Evolutionary conservation across 1,284 basidiomycete species (phyloP), one percentile per base, ranked within the genome.

Genomic region (Peniophora sp.): DNA sequence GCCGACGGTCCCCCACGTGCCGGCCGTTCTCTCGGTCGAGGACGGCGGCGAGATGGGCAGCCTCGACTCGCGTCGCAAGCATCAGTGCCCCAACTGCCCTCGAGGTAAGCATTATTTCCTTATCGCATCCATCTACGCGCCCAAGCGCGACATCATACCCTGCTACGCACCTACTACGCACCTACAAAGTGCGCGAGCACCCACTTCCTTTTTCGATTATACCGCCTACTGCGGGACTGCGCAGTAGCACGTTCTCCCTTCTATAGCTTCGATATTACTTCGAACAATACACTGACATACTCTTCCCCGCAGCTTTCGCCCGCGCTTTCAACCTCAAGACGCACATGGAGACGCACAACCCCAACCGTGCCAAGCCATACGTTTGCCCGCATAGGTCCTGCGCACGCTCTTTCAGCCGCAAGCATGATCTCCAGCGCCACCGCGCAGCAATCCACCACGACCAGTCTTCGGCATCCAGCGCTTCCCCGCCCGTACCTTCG

Each of bases 301-400:
- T 54, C 52, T 57, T 27, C 49, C 52, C 49, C 41, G 55, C 49
- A 85, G 91, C 88, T 0, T 94, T 94, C 60, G 91, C 90, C 19
- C 76, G 91, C n/a, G 89, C 89, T 0, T 94, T 88, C 67, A 94
- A 94, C 59, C 68, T 94, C 52, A 93, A 93, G 72, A 94, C 92
- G 0, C 91, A 94, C 65, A 82, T 91, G 74, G 85, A 85, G 3
- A 94, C 91, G 2, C 91, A 94, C 65, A 89, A 93, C 62, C 90
- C 91, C 17, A 85, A 89, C 65, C 77, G 91, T 50, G 71, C 85
- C 46, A 94, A 94, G 70, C 89, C 90, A 1, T 88, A 89, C 61
- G 76, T 84, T 32, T 94, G 91, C 63, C 84, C 84, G 41, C 87
- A 92, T 65, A 75, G 78, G 46, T 78, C 80, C 11, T 94, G 91